These are phyloP conservation scores for Apiospora marii DNA, from an alignment of 2,329 filamentous ascomycete genomes.

Conservation along the genomic window DNA sequence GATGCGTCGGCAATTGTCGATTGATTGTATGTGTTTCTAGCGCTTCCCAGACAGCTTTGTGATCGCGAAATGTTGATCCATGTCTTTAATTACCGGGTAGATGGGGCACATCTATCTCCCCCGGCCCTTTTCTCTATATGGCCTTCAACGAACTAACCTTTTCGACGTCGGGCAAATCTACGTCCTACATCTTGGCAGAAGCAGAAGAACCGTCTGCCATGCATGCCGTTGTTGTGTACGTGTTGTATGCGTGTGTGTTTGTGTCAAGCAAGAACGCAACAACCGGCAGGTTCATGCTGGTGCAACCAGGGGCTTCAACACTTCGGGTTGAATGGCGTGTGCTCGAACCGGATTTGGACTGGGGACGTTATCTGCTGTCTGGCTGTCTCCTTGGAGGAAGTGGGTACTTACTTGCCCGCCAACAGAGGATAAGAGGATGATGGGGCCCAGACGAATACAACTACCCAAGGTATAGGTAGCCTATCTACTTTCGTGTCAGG, in stretches of 20 bases:
- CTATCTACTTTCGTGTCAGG: background rate
- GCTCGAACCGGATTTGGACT: slow-evolving; percentile 7
- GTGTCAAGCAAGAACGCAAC: slow-evolving; percentile 3
- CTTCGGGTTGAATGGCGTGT: background rate
- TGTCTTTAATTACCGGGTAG: background rate
- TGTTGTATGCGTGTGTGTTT: background rate
- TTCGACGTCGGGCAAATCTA: slow-evolving; percentile 16
- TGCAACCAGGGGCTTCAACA: background rate
- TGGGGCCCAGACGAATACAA: background rate
- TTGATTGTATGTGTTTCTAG: background rate
- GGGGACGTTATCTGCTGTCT: background rate
- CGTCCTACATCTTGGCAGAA: slow-evolving; percentile 13
- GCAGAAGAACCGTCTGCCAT: background rate
- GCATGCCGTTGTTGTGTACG: background rate
- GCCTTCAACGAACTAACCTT: background rate
- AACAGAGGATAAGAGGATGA: background rate
- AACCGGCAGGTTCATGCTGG: background rate
- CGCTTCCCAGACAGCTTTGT: background rate
- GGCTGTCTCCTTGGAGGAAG: background rate
- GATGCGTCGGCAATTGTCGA: background rate
- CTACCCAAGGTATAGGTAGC: background rate
- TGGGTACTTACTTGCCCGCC: background rate
- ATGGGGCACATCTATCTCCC: background rate
- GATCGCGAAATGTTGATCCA: too few relatives aligned
- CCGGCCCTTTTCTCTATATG: background rate